phyloP scores from a whole-genome alignment of 2,329 filamentous ascomycete species.

The Microascus cirrosus region DNA sequence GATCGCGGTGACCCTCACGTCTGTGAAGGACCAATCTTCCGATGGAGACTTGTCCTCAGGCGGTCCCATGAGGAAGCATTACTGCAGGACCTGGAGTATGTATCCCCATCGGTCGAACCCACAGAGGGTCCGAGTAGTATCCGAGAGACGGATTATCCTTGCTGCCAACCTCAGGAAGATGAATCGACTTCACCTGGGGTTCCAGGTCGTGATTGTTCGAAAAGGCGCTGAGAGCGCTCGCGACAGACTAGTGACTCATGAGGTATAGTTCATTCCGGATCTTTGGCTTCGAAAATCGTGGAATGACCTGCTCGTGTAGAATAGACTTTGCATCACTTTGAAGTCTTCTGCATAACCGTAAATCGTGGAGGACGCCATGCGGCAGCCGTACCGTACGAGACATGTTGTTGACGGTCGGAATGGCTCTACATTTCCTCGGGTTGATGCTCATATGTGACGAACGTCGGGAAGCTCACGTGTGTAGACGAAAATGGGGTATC shows the following conservation, averaged over 20 bases:
- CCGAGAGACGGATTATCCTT: not conserved
- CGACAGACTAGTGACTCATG: not conserved
- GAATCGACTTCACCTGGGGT: not conserved
- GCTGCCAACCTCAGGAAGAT: not conserved
- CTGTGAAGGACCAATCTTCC: not conserved
- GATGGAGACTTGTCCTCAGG: not conserved
- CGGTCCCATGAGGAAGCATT: not conserved
- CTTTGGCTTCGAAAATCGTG: not conserved
- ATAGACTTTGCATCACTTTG: not conserved
- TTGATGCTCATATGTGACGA: not conserved
- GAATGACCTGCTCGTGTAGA: not conserved
- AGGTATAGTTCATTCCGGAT: not conserved
- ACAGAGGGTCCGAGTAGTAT: not conserved
- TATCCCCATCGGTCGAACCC: not conserved
- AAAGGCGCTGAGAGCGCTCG: not conserved
- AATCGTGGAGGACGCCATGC: not conserved
- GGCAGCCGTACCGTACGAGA: not conserved
- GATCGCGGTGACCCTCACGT: not conserved
- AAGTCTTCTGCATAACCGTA: not conserved
- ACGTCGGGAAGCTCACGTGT: not conserved
- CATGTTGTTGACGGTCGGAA: not conserved
- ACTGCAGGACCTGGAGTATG: not conserved
- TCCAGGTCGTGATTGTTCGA: not conserved
- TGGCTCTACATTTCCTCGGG: not conserved
- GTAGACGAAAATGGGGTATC: too few species aligned